Conservation (phyloP, 495 filamentous ascomycete genomes). For the Penicillium canariense region DNA sequence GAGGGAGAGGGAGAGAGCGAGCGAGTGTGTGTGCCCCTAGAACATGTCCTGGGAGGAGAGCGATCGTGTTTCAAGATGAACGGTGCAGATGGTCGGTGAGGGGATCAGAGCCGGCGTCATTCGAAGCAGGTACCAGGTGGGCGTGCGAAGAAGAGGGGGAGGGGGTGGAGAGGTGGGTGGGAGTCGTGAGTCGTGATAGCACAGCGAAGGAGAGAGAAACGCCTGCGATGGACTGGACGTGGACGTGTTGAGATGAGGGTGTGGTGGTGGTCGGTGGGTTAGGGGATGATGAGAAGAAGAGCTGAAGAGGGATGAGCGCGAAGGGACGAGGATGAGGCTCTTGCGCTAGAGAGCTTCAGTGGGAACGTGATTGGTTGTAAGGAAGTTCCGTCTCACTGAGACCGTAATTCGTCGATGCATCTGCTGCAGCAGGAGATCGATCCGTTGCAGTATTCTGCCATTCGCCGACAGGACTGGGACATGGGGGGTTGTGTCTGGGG, state of each 20-base stretch:
- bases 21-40: conserved; percentile 1
- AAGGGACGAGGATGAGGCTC: conserved; percentile 9
- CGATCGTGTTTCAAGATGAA: neutral
- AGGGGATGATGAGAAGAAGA: conserved; percentile 6
- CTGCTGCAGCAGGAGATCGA: conserved; percentile 9
- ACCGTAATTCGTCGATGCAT: conserved; percentile 10
- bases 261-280: neutral
- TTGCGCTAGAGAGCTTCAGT: conserved; percentile 8
- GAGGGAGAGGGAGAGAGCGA: too few relatives aligned
- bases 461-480: conserved; percentile 1
- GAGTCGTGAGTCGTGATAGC: neutral
- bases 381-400: conserved; percentile 7
- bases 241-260: neutral
- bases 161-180: neutral
- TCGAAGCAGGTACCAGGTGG: conserved; percentile 4
- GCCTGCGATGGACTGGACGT: neutral
- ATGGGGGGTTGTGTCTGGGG: conserved; percentile 16
- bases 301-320: conserved; percentile 5
- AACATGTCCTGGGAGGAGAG: conserved; percentile 5
- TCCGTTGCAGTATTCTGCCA: neutral
- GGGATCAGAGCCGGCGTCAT: neutral
- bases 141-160: neutral
- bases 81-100: neutral
- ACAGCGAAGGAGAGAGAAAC: neutral
- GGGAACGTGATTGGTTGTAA: conserved; percentile 6